These are phyloP conservation scores for Eurotiales sp. DNA, from an alignment of 2,329 filamentous ascomycete species.

Conservation along the genomic window DNA sequence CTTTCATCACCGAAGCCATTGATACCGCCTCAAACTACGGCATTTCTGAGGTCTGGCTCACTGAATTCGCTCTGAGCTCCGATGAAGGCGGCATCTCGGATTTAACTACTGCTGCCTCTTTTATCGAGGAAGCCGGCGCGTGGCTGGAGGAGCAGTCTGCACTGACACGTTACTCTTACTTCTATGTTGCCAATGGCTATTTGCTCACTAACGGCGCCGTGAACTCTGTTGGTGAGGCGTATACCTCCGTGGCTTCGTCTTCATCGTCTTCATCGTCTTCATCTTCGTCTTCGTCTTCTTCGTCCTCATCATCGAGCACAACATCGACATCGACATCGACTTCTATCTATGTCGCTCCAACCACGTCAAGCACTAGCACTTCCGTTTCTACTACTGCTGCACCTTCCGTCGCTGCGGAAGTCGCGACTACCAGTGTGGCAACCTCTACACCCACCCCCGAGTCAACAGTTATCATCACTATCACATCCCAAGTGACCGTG, in stretches of 20 bases:
- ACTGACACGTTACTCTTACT: conserved; percentile 44
- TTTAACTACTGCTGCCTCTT: conserved; percentile 25
- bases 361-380: neutral
- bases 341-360: neutral
- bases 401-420: neutral
- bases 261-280: neutral
- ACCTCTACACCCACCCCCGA: neutral
- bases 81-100: conserved; percentile 21
- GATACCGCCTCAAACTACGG: conserved; percentile 28
- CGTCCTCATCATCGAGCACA: neutral
- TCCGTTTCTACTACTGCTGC: neutral
- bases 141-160: conserved; percentile 36
- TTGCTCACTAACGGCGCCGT: conserved; percentile 23
- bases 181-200: conserved; percentile 32
- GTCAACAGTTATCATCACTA: conserved; percentile 2
- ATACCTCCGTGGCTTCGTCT: conserved; percentile 15
- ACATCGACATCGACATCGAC: neutral
- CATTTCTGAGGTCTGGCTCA: conserved; percentile 42
- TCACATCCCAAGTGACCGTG: conserved; percentile 3
- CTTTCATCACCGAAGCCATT: conserved; percentile 31
- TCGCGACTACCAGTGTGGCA: neutral
- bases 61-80: conserved; percentile 39
- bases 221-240: conserved; percentile 29
- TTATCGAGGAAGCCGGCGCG: conserved; percentile 35
- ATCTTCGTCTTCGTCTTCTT: neutral